Evolutionary conservation across 2,329 filamentous ascomycete genomes (phyloP), one percentile per base, ranked within the genome.

Genomic region (Hirsutella thompsonii): DNA sequence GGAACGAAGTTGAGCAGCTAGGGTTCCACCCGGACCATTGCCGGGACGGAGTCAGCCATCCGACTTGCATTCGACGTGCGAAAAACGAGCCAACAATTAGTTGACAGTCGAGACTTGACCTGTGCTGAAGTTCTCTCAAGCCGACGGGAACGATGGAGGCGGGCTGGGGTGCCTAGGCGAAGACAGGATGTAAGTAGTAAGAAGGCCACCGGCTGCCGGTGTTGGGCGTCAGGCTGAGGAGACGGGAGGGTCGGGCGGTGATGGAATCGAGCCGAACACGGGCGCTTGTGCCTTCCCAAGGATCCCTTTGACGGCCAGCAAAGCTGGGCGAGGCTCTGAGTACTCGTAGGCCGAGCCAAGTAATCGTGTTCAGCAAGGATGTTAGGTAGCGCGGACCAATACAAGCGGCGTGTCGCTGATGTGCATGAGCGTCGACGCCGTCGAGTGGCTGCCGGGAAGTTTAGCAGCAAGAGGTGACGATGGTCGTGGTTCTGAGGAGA

Each of bases 11-110:
- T 52, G 51, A 52, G 49, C 55, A 50, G 47, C 53, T 54, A 59
- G 49, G 49, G 56, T 60, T 56, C 49, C 57, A 60, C 57, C 49
- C 52, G 51, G 52, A 50, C 52, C 55, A 56, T 56, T 51, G 52
- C 52, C 49, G 49, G 54, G 51, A 50, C 48, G 52, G 49, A 49
- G 33, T 40, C 36, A 37, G 40, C 35, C 36, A 42, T 44, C 39
- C 36, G 37, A 38, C 23, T 36, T 39, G 38, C 44, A 46, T 45
- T 44, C 42, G 37, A 33, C 42, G 44, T 39, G 23, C 20, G 32
- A 23, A 28, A 9, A 20, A 36, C 29, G 6, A 38, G 39, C 28
- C 28, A 19, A 30, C 20, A 18, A 36, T n/a, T 32, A 29, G 37
- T 30, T 28, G 33, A 6, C 23, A 6, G 23, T 26, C 23, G 11